These are phyloP conservation scores for Pharus latifolius DNA, from an alignment of 176 grass and related monocot species.

Conservation along the genomic window DNA sequence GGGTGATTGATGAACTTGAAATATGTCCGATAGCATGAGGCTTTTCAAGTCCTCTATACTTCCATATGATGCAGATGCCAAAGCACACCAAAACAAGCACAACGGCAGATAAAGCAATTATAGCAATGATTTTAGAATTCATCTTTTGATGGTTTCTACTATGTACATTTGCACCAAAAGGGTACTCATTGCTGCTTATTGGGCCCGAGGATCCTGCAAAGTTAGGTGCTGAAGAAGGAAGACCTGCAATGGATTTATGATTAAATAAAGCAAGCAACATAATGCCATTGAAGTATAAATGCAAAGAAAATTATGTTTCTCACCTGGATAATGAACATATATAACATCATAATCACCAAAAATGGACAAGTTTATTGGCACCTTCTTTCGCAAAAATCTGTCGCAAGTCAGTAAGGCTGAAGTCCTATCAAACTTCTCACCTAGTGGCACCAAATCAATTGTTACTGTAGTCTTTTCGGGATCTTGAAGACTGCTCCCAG, in stretches of 20 bases:
- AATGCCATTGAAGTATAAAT: background rate
- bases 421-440: constrained; percentile 74
- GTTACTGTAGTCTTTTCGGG: constrained; percentile 62
- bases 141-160: constrained; percentile 35
- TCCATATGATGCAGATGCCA: constrained; percentile 48
- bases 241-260: constrained; percentile 38
- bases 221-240: constrained; percentile 44
- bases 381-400: constrained; percentile 68
- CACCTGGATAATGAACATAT: constrained; percentile 74
- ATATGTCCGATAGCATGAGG: constrained; percentile 17
- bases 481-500: constrained; percentile 41
- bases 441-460: constrained; percentile 65
- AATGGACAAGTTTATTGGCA: constrained; percentile 47
- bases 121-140: constrained; percentile 42
- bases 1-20: constrained; percentile 28
- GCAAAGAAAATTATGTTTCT: background rate
- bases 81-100: constrained; percentile 42
- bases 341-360: constrained; percentile 61
- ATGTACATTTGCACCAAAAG: constrained; percentile 50
- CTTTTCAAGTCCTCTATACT: constrained; percentile 35
- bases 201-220: constrained; percentile 35
- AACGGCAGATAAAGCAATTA: constrained; percentile 60
- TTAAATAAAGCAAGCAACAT: constrained; percentile 20
- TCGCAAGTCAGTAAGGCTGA: constrained; percentile 61
- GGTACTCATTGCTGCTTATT: constrained; percentile 33